These are phyloP conservation scores for Hypoxylon sp. DNA, from an alignment of 2,329 filamentous ascomycete species.

Conservation along the genomic window DNA sequence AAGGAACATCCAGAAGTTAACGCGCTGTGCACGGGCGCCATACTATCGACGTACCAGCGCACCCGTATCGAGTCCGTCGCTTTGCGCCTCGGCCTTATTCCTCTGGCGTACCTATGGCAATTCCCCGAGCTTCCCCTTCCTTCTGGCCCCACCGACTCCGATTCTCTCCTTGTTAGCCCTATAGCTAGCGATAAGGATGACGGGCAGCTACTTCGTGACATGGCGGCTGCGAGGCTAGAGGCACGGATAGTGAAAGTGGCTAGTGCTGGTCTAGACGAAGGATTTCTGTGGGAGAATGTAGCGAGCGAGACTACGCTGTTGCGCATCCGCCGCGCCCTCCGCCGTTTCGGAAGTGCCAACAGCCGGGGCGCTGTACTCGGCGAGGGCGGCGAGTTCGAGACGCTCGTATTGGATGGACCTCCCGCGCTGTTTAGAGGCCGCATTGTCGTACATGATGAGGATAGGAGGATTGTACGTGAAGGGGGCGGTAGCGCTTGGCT, in stretches of 20 bases:
- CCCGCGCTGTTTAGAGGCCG: conserved; percentile 76
- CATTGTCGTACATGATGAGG: conserved; percentile 71
- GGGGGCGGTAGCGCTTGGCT: conserved; percentile 85
- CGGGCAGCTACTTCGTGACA: conserved; percentile 79
- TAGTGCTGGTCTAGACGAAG: conserved; percentile 86
- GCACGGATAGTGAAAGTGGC: conserved; percentile 96
- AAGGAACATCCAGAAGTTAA: conserved; percentile 81
- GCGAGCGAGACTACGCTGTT: conserved; percentile 66
- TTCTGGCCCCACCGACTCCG: neutral
- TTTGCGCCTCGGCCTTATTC: conserved; percentile 81
- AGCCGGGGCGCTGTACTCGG: conserved; percentile 79
- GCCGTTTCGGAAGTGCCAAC: conserved; percentile 74
- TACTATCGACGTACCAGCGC: conserved; percentile 94
- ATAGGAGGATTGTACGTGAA: conserved; percentile 69
- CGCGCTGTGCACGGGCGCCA: conserved; percentile 90
- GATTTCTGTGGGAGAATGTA: conserved; percentile 84
- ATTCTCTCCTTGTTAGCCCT: conserved; percentile 2
- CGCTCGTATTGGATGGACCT: conserved; percentile 87
- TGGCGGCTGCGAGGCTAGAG: conserved; percentile 82
- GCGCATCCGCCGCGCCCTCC: conserved; percentile 66
- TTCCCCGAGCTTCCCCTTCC: conserved; percentile 73
- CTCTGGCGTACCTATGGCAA: conserved; percentile 93
- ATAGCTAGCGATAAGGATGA: conserved; percentile 53
- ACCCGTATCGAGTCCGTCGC: conserved; percentile 96
- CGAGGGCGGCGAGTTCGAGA: conserved; percentile 97